phyloP scores from a whole-genome alignment of 2,329 filamentous ascomycete species.

The Calonectria pauciramosa region DNA sequence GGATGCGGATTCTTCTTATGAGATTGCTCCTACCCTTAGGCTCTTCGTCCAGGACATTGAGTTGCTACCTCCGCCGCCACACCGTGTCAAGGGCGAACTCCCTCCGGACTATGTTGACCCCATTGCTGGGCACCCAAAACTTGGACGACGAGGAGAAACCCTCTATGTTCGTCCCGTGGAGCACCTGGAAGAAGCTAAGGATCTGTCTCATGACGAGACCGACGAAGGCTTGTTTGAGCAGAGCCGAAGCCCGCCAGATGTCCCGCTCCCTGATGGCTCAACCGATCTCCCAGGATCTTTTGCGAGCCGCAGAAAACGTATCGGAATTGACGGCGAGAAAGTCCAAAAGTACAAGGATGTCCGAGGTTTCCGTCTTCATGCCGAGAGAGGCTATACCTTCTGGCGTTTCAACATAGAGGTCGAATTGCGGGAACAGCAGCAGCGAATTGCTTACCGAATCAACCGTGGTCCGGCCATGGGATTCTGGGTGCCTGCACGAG shows the following conservation, averaged over 20 bases:
- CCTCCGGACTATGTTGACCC: slow-evolving; percentile 90
- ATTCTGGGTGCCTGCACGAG: slow-evolving; percentile 93
- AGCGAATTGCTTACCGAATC: slow-evolving; percentile 94
- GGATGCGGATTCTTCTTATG: slow-evolving; percentile 86
- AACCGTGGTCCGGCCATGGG: slow-evolving; percentile 89
- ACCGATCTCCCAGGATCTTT: slow-evolving; percentile 67
- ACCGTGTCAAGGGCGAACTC: slow-evolving; percentile 74
- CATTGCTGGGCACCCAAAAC: slow-evolving; percentile 86
- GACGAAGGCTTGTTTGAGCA: slow-evolving; percentile 87
- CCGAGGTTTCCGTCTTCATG: slow-evolving; percentile 83
- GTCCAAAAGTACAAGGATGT: slow-evolving; percentile 87
- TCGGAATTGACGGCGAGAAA: slow-evolving; percentile 81
- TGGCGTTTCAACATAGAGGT: slow-evolving; percentile 98
- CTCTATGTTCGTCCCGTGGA: slow-evolving; percentile 93
- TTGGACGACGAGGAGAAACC: slow-evolving; percentile 87
- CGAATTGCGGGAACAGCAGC: slow-evolving; percentile 82
- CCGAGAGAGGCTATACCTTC: slow-evolving; percentile 90
- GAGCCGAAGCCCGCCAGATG: slow-evolving; percentile 67
- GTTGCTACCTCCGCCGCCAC: slow-evolving; percentile 82
- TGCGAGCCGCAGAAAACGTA: slow-evolving; percentile 65
- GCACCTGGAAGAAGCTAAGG: slow-evolving; percentile 81
- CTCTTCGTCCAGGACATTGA: slow-evolving; percentile 91
- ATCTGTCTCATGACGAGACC: slow-evolving; percentile 84
- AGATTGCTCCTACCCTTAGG: slow-evolving; percentile 81
- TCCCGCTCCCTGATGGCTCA: slow-evolving; percentile 55